Evolutionary conservation across 805 yeast genomes (phyloP).

Genomic region (Monosporozyma servazzii): DNA sequence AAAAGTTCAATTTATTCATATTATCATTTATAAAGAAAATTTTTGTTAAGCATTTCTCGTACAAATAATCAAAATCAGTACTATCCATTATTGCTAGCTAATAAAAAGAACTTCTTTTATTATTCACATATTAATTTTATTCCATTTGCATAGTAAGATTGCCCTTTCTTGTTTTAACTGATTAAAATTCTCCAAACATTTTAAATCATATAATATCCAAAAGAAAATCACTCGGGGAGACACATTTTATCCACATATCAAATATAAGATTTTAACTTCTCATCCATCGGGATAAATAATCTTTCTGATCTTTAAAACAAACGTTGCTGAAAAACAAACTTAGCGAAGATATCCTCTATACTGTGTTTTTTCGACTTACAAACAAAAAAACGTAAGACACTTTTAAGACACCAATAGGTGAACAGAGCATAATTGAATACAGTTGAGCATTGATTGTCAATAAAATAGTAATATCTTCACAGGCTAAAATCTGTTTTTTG

Average conservation of each 20-base stretch:
- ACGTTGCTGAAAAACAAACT: neutral
- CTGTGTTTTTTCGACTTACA: neutral
- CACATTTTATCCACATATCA: neutral
- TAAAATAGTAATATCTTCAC: neutral
- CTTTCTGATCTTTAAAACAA: neutral
- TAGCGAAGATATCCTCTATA: neutral
- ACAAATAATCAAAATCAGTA: neutral
- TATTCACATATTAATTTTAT: too few relatives aligned
- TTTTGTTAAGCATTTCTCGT: neutral
- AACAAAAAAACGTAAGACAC: neutral
- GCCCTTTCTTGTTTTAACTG: neutral
- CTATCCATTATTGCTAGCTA: neutral
- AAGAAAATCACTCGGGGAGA: neutral
- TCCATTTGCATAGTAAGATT: too few relatives aligned
- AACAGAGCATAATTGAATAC: neutral
- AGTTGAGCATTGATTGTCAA: neutral
- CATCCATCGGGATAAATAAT: neutral
- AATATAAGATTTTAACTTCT: neutral
- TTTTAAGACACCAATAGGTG: neutral
- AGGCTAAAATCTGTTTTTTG: neutral
- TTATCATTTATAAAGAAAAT: neutral
- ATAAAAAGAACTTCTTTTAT: too few relatives aligned
- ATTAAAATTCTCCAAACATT: neutral
- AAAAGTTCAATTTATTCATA: neutral
- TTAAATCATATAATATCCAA: neutral